Conservation (phyloP, 2,329 filamentous ascomycete species). For the Fusarium ambrosium region DNA sequence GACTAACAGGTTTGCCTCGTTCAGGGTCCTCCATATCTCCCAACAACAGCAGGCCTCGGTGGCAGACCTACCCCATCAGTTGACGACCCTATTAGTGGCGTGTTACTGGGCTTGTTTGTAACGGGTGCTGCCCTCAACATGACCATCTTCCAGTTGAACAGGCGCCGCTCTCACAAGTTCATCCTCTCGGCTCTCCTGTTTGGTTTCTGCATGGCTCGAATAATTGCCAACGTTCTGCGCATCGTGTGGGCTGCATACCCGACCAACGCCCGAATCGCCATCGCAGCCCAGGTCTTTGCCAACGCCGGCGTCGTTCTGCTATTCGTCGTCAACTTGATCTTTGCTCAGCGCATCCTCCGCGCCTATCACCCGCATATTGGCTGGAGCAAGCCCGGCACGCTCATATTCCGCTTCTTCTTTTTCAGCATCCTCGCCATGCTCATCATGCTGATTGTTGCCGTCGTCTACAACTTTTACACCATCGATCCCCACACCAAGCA, state of each 20-base stretch:
- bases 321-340: constrained; percentile 83
- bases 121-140: constrained; percentile 68
- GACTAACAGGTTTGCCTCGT: constrained; percentile 6
- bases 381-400: constrained; percentile 70
- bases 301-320: constrained; percentile 81
- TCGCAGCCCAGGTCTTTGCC: constrained; percentile 77
- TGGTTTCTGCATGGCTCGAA: constrained; percentile 70
- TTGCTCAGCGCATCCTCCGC: constrained; percentile 80
- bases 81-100: constrained; percentile 74
- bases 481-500: constrained; percentile 62
- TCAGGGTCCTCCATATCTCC: constrained; percentile 56
- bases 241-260: constrained; percentile 66
- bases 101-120: constrained; percentile 73
- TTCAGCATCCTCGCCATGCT: constrained; percentile 70
- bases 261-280: constrained; percentile 57
- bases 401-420: constrained; percentile 70
- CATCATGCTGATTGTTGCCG: constrained; percentile 74
- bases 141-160: constrained; percentile 67
- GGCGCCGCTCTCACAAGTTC: constrained; percentile 67
- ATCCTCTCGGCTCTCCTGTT: constrained; percentile 70
- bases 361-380: constrained; percentile 79
- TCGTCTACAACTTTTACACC: constrained; percentile 77
- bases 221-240: constrained; percentile 64
- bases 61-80: constrained; percentile 68
- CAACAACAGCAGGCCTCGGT: constrained; percentile 65